phyloP scores from a whole-genome alignment of 305 asterid genomes.

The Solanum aculeatissimum region DNA sequence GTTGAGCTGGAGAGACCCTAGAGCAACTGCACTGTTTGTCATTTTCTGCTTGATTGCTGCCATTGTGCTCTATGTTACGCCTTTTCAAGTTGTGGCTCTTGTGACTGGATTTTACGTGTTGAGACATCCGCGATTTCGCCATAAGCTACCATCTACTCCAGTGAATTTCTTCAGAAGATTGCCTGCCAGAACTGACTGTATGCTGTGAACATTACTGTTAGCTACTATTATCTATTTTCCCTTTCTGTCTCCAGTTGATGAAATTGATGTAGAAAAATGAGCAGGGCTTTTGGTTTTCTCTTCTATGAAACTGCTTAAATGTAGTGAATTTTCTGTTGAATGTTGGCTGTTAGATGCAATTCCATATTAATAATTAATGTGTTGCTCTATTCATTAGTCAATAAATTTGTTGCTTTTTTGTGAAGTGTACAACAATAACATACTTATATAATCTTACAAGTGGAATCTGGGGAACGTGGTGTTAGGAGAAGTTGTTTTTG shows the following conservation, averaged over 20 bases:
- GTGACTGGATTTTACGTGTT: constrained; percentile 48
- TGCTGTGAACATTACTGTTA: constrained; percentile 30
- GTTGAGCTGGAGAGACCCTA: constrained; percentile 80
- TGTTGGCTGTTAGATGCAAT: neutral
- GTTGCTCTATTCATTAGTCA: neutral
- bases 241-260: neutral
- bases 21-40: constrained; percentile 56
- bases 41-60: constrained; percentile 47
- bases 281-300: constrained; percentile 2
- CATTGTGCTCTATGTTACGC: constrained; percentile 45
- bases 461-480: neutral
- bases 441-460: neutral
- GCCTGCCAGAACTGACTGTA: constrained; percentile 53
- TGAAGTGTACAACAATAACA: neutral
- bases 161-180: constrained; percentile 65
- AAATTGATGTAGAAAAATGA: constrained; percentile 4
- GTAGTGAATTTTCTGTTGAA: constrained; percentile 17
- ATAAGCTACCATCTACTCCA: constrained; percentile 56
- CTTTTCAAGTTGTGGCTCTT: constrained; percentile 45
- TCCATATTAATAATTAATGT: neutral
- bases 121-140: constrained; percentile 66
- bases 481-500: neutral
- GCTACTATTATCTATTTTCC: neutral
- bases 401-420: neutral
- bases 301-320: constrained; percentile 9